Evolutionary conservation across 345 rosid species (phyloP), one percentile per base, ranked within the genome.

Genomic region (Cardamine chenopodiifolia): DNA sequence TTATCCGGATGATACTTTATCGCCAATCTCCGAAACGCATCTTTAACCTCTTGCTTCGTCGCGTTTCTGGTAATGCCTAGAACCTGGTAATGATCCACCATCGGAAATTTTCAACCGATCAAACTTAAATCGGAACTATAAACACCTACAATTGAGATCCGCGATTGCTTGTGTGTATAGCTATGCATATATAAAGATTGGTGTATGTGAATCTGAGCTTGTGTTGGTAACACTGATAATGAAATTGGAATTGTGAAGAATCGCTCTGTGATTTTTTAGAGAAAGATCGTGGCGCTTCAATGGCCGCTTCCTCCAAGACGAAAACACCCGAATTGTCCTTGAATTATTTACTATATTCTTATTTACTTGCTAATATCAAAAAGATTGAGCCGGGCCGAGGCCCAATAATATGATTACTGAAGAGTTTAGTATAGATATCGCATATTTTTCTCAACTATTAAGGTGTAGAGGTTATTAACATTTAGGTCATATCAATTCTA

Each of bases 1-100:
- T 86, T 89, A 75, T 91, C 98, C 0, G 97, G 98, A 72, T 94
- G 97, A 68, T 79, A 84, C 80, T 79, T 80, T 19, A 91, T 69
- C 15, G 98, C 98, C 69, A 88, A 74, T 62, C 83, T 79, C 44
- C 97, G 80, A 25, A 88, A 94, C 14, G 98, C 91, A 50, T 89
- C 91, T 56, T 94, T 91, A 10, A 94, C 87, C 62, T 94, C 97
- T 0, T 85, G 87, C 76, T 82, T 89, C 15, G 84, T 86, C 23
- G 98, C 96, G 74, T 72, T 85, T 73, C 87, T 72, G 49, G 37
- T 56, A 13, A 94, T 39, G 35, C 90, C 98, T 56, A 94, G 58
- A 4, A 84, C 88, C 73, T 79, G 86, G 86, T 94, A 94, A 76
- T 82, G 85, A 82, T 91, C 96, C 90, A 87, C 89, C 83, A 52